These are phyloP conservation scores for Nasturtium officinale DNA, from an alignment of 345 rosid species.

Conservation along the genomic window DNA sequence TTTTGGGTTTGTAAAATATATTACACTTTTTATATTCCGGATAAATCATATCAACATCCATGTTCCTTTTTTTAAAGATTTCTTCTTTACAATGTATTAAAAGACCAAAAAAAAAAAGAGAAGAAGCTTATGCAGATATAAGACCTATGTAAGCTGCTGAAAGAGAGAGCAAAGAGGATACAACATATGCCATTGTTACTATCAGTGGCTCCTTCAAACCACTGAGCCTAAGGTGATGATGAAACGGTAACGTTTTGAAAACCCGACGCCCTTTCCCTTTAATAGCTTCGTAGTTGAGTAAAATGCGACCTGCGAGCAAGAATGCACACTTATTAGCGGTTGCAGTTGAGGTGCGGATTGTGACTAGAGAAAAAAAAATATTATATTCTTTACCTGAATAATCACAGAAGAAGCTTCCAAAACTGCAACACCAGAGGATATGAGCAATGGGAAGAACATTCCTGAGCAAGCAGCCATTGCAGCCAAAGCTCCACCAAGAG, in stretches of 20 bases:
- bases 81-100: not conserved
- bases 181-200: slow-evolving; percentile 40
- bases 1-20: too few species aligned
- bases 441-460: slow-evolving; percentile 86
- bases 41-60: not conserved
- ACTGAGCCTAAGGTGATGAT: slow-evolving; percentile 40
- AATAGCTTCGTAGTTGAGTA: slow-evolving; percentile 35
- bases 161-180: slow-evolving; percentile 42
- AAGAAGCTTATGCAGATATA: slow-evolving; percentile 31
- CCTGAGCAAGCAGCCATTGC: slow-evolving; percentile 96
- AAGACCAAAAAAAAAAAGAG: not conserved
- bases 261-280: slow-evolving; percentile 35
- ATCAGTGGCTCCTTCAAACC: slow-evolving; percentile 39
- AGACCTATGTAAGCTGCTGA: slow-evolving; percentile 45
- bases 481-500: slow-evolving; percentile 89
- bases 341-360: not conserved
- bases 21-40: too few species aligned
- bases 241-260: slow-evolving; percentile 42
- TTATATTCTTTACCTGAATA: slow-evolving; percentile 57
- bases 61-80: not conserved
- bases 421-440: slow-evolving; percentile 75
- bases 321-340: not conserved
- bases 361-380: not conserved
- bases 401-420: slow-evolving; percentile 66
- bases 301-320: slow-evolving; percentile 31